phyloP scores from a whole-genome alignment of 768 basidiomycete genomes.

The Amanita subjunquillea region DNA sequence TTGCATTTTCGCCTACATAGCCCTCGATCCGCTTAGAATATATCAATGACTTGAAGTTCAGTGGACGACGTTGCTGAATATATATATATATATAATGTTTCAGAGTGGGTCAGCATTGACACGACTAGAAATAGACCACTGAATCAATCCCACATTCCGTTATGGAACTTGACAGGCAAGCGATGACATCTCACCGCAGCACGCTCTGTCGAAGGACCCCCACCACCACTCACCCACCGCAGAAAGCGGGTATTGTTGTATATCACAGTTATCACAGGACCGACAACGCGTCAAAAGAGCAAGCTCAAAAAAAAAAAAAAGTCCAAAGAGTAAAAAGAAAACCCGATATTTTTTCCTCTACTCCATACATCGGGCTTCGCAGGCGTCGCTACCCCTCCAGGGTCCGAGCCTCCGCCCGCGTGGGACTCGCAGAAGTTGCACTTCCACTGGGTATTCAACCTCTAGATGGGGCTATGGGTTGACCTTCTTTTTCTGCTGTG shows the following conservation, averaged over 20 bases:
- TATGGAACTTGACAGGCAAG: not conserved
- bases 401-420: not conserved
- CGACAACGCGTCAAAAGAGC: too few species aligned
- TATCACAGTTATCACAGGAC: too few species aligned
- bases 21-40: too few species aligned
- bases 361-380: constrained; percentile 16
- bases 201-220: not conserved
- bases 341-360: constrained; percentile 21
- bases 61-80: too few species aligned
- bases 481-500: not conserved
- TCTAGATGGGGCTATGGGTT: constrained; percentile 3
- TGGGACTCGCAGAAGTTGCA: not conserved
- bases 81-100: too few species aligned
- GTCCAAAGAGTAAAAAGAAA: too few species aligned
- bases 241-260: too few species aligned
- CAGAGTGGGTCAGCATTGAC: not conserved
- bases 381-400: not conserved
- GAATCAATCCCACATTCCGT: not conserved
- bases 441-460: not conserved
- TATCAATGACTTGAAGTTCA: too few species aligned
- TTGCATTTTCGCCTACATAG: too few species aligned
- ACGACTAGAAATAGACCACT: not conserved
- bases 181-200: not conserved
- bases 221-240: too few species aligned
- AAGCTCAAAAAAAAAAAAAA: too few species aligned